A percentile compares a stretch with the other conserved stretches of the same genome.
phyloP scores from a whole-genome alignment of 176 grass and related monocot genomes.

The Bonia amplexicaulis region DNA sequence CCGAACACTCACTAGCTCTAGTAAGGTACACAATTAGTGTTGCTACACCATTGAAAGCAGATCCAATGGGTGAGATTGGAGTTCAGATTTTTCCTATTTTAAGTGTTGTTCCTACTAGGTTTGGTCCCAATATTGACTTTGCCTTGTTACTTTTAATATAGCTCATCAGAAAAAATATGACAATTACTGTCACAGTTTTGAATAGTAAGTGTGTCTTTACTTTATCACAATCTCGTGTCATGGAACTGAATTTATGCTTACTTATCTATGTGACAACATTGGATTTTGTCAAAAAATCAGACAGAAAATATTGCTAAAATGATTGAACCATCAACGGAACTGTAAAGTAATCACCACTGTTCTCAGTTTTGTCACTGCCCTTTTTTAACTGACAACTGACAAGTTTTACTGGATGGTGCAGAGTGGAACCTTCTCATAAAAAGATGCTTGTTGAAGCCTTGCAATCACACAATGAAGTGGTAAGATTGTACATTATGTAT shows the following conservation, averaged over 20 bases:
- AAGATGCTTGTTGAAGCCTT: conserved; percentile 98
- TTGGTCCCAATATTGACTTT: background rate
- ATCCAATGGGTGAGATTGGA: background rate
- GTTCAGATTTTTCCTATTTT: background rate
- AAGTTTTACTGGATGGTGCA: conserved; percentile 34
- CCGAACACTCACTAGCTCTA: background rate
- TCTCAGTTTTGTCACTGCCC: conserved; percentile 16
- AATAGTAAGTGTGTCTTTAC: background rate
- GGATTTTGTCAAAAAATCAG: background rate
- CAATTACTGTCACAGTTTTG: background rate
- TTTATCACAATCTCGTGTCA: background rate
- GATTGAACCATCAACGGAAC: background rate
- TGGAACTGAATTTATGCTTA: background rate
- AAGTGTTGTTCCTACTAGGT: background rate
- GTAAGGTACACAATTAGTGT: background rate
- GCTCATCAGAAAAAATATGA: background rate
- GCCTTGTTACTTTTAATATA: background rate
- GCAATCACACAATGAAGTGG: conserved; percentile 98
- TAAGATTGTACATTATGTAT: conserved; percentile 36
- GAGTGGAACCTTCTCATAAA: conserved; percentile 99
- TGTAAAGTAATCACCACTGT: background rate
- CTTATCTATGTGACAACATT: background rate
- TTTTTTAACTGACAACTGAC: conserved; percentile 24
- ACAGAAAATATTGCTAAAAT: background rate
- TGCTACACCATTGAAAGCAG: background rate